Percentiles rank a stretch among this genome's conserved stretches.
Conservation (phyloP, 2,329 filamentous ascomycete species). For the Aspergillus hortae region DNA sequence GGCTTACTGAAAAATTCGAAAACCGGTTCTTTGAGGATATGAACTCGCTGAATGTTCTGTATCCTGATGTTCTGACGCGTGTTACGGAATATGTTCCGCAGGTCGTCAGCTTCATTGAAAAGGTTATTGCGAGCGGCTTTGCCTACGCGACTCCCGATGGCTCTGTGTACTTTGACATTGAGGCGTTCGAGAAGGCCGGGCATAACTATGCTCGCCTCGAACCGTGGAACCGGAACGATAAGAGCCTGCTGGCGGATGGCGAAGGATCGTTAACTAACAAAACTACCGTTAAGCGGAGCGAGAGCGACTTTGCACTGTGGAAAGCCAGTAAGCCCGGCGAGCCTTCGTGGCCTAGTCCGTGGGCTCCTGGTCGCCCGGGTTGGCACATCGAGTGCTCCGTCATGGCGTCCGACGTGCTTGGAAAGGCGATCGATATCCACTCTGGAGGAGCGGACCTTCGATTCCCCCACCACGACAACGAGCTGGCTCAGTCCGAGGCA, state of each 20-base stretch:
- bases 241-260: conserved; percentile 78
- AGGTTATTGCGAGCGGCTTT: conserved; percentile 79
- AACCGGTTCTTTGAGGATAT: conserved; percentile 86
- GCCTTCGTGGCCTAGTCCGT: conserved; percentile 82
- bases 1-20: conserved; percentile 82
- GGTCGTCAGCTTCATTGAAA: conserved; percentile 80
- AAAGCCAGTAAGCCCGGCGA: conserved; percentile 90
- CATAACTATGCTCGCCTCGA: conserved; percentile 82
- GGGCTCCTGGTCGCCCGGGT: conserved; percentile 83
- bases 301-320: conserved; percentile 89
- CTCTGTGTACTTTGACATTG: conserved; percentile 92
- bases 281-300: conserved; percentile 64
- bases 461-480: conserved; percentile 92
- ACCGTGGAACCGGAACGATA: conserved; percentile 80
- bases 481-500: conserved; percentile 86
- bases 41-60: conserved; percentile 76
- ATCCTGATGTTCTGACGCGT: conserved; percentile 76
- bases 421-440: conserved; percentile 83
- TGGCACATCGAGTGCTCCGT: conserved; percentile 98
- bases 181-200: conserved; percentile 76
- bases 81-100: conserved; percentile 91
- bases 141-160: conserved; percentile 73
- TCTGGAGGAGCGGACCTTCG: conserved; percentile 87
- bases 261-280: conserved; percentile 72
- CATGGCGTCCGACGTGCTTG: conserved; percentile 89